Conservation (phyloP, 2,329 filamentous ascomycete species). For the Neurospora sp. region DNA sequence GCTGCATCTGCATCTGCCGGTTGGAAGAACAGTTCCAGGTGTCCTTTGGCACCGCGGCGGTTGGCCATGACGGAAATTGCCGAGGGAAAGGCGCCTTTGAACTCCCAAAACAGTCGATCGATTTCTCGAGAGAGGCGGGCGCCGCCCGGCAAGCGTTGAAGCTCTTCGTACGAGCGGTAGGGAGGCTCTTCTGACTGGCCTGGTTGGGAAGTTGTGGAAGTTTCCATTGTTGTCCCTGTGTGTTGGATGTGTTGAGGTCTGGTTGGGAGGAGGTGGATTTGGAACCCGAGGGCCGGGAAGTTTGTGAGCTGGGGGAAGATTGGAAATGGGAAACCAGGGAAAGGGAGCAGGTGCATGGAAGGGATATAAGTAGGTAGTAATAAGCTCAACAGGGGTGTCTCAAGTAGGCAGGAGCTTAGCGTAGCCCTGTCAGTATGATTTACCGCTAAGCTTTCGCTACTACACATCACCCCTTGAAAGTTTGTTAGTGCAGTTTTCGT, state of each 20-base stretch:
- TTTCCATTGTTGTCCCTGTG: background rate
- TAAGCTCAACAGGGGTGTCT: background rate
- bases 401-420: background rate
- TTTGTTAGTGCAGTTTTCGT: no score
- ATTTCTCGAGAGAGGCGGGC: slow-evolving; percentile 11
- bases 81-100: slow-evolving; percentile 16
- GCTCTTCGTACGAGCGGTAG: slow-evolving; percentile 7
- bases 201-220: background rate
- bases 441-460: background rate
- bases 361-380: background rate
- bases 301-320: background rate
- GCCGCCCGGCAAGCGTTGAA: slow-evolving; percentile 6
- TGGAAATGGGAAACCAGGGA: background rate
- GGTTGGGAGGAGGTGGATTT: background rate
- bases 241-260: background rate
- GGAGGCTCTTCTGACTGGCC: background rate
- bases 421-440: background rate
- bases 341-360: background rate
- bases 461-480: no score
- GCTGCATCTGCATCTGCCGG: slow-evolving; percentile 6
- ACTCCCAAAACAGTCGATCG: slow-evolving; percentile 18
- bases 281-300: background rate
- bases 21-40: slow-evolving; percentile 17
- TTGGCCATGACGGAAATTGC: slow-evolving; percentile 18
- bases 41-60: background rate